These are phyloP conservation scores for Botrytis hyacinthi DNA, from an alignment of 2,329 filamentous ascomycete species.

Conservation along the genomic window DNA sequence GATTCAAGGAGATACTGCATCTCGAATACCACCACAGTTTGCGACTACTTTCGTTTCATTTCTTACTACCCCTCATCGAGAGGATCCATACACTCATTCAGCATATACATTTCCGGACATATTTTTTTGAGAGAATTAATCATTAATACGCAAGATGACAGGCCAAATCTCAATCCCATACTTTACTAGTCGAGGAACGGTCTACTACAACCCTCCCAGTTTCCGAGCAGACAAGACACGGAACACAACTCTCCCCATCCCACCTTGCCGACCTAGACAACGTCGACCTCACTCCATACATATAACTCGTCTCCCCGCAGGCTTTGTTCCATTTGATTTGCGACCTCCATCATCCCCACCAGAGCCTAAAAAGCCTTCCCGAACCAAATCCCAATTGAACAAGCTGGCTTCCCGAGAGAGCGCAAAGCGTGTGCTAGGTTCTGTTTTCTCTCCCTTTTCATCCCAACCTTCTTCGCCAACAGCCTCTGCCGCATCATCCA, in stretches of 20 bases:
- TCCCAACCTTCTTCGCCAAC: conserved; percentile 22
- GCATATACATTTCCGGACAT: neutral
- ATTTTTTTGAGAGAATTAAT: conserved; percentile 13
- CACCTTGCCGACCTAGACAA: conserved; percentile 50
- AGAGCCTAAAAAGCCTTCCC: conserved; percentile 37
- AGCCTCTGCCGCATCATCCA: conserved; percentile 22
- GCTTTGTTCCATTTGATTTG: conserved; percentile 43
- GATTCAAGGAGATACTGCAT: neutral
- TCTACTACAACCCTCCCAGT: conserved; percentile 33
- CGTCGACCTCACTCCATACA: conserved; percentile 56
- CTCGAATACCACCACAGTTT: neutral
- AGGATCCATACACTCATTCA: conserved; percentile 17
- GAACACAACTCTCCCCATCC: conserved; percentile 38
- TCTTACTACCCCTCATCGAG: neutral
- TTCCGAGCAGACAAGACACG: conserved; percentile 23
- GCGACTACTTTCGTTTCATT: conserved; percentile 11
- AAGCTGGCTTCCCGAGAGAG: conserved; percentile 48
- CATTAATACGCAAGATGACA: conserved; percentile 37
- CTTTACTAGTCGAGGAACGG: conserved; percentile 32
- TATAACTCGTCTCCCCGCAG: conserved; percentile 49
- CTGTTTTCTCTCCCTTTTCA: conserved; percentile 35
- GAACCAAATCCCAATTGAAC: conserved; percentile 39
- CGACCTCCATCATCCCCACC: conserved; percentile 33
- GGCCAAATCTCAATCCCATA: conserved; percentile 29
- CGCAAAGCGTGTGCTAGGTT: conserved; percentile 39